Percentiles rank a stretch among this genome's conserved stretches.
Conservation (phyloP, 2,329 filamentous ascomycete genomes). For the Monascus ruber region DNA sequence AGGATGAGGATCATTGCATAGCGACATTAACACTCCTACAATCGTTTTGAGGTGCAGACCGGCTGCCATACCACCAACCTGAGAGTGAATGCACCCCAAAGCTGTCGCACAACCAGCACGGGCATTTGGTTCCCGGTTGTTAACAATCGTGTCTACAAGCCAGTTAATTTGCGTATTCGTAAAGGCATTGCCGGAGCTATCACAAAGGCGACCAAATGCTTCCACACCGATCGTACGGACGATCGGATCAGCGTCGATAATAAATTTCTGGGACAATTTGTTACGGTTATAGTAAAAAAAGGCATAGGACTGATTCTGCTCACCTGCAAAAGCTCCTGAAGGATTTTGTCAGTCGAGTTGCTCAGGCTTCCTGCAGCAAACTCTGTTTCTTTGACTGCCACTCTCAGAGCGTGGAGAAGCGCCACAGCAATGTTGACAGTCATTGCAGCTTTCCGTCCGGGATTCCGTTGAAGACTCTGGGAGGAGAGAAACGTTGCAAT, state of each 20-base stretch:
- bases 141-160: conserved; percentile 85
- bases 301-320: conserved; percentile 26
- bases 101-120: conserved; percentile 91
- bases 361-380: conserved; percentile 63
- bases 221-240: conserved; percentile 77
- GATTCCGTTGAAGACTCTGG: conserved; percentile 67
- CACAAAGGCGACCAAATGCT: conserved; percentile 76
- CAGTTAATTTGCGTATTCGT: conserved; percentile 85
- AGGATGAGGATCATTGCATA: conserved; percentile 90
- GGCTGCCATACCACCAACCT: conserved; percentile 94
- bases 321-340: conserved; percentile 64
- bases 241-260: conserved; percentile 74
- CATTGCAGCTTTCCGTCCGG: conserved; percentile 79
- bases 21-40: conserved; percentile 92
- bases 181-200: conserved; percentile 70
- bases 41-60: conserved; percentile 95
- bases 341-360: conserved; percentile 61
- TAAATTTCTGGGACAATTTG: conserved; percentile 44
- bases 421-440: conserved; percentile 81
- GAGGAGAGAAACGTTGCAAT: conserved; percentile 81
- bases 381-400: conserved; percentile 68
- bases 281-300: background rate
- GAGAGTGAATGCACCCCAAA: conserved; percentile 82
- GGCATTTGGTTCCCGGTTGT: conserved; percentile 84
- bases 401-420: conserved; percentile 66